Evolutionary conservation across 352 stramenopile genomes (phyloP).

Genomic region (Phytophthora crassamura): DNA sequence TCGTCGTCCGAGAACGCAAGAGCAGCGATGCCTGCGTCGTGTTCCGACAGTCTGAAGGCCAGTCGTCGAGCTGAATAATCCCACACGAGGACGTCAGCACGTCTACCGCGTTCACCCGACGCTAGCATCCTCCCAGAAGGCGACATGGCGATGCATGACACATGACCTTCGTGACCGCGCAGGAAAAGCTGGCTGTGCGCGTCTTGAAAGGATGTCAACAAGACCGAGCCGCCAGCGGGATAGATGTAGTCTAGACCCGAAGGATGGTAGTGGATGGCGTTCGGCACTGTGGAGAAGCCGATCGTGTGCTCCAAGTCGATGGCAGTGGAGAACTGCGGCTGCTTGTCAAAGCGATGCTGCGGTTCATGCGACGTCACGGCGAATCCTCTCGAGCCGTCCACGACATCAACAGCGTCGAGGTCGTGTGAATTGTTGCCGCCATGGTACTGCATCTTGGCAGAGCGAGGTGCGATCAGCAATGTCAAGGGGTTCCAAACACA

Average conservation of each 20-base stretch:
- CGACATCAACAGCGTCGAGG: constrained; percentile 22
- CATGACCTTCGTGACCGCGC: constrained; percentile 81
- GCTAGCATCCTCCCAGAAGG: constrained; percentile 80
- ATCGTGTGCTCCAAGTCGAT: constrained; percentile 95
- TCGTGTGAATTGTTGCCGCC: constrained; percentile 25
- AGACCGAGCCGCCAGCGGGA: constrained; percentile 85
- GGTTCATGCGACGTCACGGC: constrained; percentile 6
- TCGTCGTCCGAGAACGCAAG: constrained; percentile 94
- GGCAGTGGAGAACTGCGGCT: constrained; percentile 8
- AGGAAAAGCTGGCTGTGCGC: constrained; percentile 87
- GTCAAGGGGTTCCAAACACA: neutral
- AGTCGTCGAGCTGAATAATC: constrained; percentile 75
- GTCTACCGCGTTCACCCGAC: constrained; percentile 81
- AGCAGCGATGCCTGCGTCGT: constrained; percentile 89
- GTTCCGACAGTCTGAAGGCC: constrained; percentile 88
- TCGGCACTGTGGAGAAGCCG: constrained; percentile 82
- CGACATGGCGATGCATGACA: constrained; percentile 86
- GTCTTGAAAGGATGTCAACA: constrained; percentile 79
- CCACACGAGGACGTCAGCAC: constrained; percentile 92
- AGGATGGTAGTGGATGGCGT: constrained; percentile 90
- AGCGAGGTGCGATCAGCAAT: neutral
- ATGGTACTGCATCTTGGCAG: constrained; percentile 38
- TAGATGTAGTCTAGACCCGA: constrained; percentile 86
- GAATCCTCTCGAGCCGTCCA: constrained; percentile 20
- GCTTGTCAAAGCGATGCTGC: constrained; percentile 11